Conservation (phyloP, 352 stramenopile genomes). For the Globisporangium splendens region DNA sequence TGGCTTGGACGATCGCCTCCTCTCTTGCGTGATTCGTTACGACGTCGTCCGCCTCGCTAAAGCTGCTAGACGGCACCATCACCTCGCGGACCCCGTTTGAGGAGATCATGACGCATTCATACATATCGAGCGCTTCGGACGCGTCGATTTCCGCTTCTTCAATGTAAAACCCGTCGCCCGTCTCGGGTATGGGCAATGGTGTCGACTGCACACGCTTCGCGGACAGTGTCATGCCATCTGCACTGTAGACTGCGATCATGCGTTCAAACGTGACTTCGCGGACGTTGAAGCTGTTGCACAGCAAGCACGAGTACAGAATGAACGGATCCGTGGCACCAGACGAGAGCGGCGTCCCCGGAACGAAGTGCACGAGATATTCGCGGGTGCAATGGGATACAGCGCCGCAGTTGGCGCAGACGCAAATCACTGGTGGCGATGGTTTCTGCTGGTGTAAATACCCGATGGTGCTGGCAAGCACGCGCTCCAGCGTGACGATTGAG, state of each 20-base stretch:
- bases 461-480: slow-evolving; percentile 37
- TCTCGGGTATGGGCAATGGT: slow-evolving; percentile 27
- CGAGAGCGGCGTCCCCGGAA: slow-evolving; percentile 10
- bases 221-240: slow-evolving; percentile 39
- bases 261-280: slow-evolving; percentile 60
- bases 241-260: slow-evolving; percentile 41
- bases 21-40: slow-evolving; percentile 31
- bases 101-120: slow-evolving; percentile 49
- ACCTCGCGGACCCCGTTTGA: slow-evolving; percentile 54
- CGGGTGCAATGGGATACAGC: slow-evolving; percentile 51
- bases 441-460: slow-evolving; percentile 42
- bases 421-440: slow-evolving; percentile 28
- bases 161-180: slow-evolving; percentile 50
- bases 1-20: slow-evolving; percentile 46
- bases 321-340: slow-evolving; percentile 22
- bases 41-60: slow-evolving; percentile 20
- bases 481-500: slow-evolving; percentile 23
- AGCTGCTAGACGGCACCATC: slow-evolving; percentile 12
- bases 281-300: slow-evolving; percentile 72
- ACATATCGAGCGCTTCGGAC: slow-evolving; percentile 20
- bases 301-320: slow-evolving; percentile 54
- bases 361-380: slow-evolving; percentile 28
- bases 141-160: slow-evolving; percentile 42
- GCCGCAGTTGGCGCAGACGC: slow-evolving; percentile 55
- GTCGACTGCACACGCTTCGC: slow-evolving; percentile 29